Base-by-base conservation (phyloP, 768 basidiomycete species). In the Infundibulicybe gibba region DNA sequence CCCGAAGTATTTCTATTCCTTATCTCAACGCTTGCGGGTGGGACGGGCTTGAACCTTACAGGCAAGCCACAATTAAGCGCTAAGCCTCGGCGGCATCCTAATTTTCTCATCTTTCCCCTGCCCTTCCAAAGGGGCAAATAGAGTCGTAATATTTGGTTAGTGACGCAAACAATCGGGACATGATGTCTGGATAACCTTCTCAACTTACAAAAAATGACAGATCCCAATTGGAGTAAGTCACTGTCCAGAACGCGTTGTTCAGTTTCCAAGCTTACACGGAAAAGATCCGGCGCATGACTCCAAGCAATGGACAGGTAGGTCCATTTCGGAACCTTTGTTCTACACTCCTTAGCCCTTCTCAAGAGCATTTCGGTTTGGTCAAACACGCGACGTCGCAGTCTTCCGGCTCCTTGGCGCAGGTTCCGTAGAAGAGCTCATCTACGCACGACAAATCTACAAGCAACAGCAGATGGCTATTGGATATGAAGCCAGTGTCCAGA, bases 381-480 rank as follows among this genome's bases (percentile, higher is more conserved):
- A 95, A 63, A 82, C 76, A 1, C 84, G 91, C 15, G 85, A 94
- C 55, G 93, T 95, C 16, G 72, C 79, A 1, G 91, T 94, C 1
- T 91, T 83, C 56, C 79, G 93, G 32, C 73, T 95, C 6, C 71
- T 95, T 13, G 90, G 87, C 1, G 90, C 90, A 3, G 92, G 93
- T 2, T 89, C 90, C 6, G 74, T 94, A 11, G 91, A 94, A 57
- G 91, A 94, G 60, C 65, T 91, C 37, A 90, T 93, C 15, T 93
- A 93, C 55, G 87, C 87, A 0, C 80, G 91, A 11, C 92, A 94
- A 59, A 79, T 95, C 16, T 94, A 94, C 66, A 94, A 94, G 61
- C 90, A 93, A 53, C 93, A 94, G 59, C 88, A 91, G 58, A 92
- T 92, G 88, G 81, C 81, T n/a, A 90, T 92, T 40, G 91, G 82